These are phyloP conservation scores for Friedmanniomyces endolithicus DNA, from an alignment of 495 filamentous ascomycete species.

Conservation along the genomic window DNA sequence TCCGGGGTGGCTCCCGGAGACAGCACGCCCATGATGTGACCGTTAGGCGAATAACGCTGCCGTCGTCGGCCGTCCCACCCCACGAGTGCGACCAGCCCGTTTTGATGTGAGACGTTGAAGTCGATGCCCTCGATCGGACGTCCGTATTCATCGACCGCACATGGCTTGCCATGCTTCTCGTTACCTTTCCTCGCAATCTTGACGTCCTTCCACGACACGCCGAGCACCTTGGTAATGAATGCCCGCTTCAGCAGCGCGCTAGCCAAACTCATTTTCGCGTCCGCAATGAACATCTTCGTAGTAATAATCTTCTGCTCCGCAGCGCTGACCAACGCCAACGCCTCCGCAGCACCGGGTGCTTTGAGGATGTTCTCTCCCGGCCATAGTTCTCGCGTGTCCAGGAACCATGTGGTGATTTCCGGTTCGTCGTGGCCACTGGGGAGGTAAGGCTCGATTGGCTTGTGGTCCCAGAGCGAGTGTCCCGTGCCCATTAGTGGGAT, in stretches of 20 bases:
- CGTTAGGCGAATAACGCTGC: conserved; percentile 25
- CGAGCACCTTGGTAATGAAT: conserved; percentile 50
- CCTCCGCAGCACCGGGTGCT: conserved; percentile 34
- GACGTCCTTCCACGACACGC: conserved; percentile 54
- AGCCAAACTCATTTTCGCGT: conserved; percentile 57
- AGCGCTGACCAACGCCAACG: conserved; percentile 44
- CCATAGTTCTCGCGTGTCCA: conserved; percentile 32
- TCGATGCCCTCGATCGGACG: conserved; percentile 36
- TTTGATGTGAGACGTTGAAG: conserved; percentile 87
- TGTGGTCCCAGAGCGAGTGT: not conserved
- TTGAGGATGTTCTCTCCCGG: conserved; percentile 27
- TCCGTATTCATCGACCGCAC: conserved; percentile 28
- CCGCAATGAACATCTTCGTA: conserved; percentile 46
- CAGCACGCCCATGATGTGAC: conserved; percentile 13
- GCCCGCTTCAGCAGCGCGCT: conserved; percentile 71
- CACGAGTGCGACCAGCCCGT: conserved; percentile 57
- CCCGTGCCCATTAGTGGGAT: not conserved
- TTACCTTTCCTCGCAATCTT: conserved; percentile 46
- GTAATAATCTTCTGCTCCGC: conserved; percentile 40
- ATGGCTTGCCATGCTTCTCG: conserved; percentile 51
- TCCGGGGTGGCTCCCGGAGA: not conserved
- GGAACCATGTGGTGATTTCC: conserved; percentile 29
- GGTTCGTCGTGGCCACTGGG: conserved; percentile 1
- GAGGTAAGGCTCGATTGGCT: conserved; percentile 1
- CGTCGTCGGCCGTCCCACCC: conserved; percentile 27